Evolutionary conservation across 208 protist species (phyloP).

Genomic region (Crithidia sp.): DNA sequence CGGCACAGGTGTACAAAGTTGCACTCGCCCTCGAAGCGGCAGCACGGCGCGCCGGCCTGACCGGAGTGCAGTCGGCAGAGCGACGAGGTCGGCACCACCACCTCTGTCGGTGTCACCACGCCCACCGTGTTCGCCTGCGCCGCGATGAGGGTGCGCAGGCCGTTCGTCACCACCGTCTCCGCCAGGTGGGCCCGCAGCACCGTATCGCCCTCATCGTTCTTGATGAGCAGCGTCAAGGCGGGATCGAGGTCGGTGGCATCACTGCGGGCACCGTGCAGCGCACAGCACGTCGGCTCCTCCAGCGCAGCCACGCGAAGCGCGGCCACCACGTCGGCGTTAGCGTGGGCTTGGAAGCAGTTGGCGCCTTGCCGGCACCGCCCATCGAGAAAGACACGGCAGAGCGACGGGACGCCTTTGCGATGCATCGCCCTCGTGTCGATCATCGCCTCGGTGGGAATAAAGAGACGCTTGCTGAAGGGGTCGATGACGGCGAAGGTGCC

Average conservation of each 20-base stretch:
- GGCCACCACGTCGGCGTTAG: conserved; percentile 48
- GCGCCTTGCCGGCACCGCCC: conserved; percentile 79
- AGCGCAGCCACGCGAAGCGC: conserved; percentile 65
- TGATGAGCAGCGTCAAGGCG: conserved; percentile 19
- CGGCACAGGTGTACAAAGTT: conserved; percentile 87
- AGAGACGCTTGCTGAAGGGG: conserved; percentile 73
- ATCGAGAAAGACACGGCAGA: conserved; percentile 80
- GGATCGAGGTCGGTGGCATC: conserved; percentile 33
- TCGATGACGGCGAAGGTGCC: conserved; percentile 86
- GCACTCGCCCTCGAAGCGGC: conserved; percentile 82
- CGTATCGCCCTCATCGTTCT: conserved; percentile 40
- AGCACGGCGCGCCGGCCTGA: conserved; percentile 55
- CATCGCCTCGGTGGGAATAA: conserved; percentile 69
- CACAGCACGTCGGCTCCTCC: conserved; percentile 76
- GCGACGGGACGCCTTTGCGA: conserved; percentile 74
- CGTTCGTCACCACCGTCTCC: conserved; percentile 57
- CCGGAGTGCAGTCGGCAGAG: conserved; percentile 77
- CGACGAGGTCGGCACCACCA: conserved; percentile 58
- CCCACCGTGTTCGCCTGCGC: conserved; percentile 29
- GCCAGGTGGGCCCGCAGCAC: conserved; percentile 32
- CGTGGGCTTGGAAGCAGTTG: conserved; percentile 83
- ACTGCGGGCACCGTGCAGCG: conserved; percentile 53
- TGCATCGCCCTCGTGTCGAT: conserved; percentile 78
- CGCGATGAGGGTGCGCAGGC: conserved; percentile 49
- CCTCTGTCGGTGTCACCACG: conserved; percentile 27